Conservation (phyloP, 257 asterid species). For the Rhazya stricta region DNA sequence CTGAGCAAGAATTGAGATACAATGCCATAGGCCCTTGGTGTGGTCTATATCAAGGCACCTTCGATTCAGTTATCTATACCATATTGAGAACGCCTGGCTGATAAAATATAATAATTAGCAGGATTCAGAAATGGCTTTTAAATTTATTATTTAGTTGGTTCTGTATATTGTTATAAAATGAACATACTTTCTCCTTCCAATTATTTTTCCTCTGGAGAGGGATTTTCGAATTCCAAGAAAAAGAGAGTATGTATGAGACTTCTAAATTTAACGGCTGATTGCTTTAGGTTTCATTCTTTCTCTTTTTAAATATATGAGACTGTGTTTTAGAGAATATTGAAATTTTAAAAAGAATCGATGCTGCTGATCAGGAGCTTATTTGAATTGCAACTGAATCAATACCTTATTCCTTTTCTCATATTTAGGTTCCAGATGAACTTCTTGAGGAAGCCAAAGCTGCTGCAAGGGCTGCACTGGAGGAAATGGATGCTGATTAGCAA, state of each 20-base stretch:
- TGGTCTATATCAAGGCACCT: neutral
- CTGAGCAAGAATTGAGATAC: neutral
- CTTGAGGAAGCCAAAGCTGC: slow-evolving; percentile 86
- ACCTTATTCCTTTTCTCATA: neutral
- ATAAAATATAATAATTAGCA: no score
- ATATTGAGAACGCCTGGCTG: neutral
- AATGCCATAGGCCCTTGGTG: neutral
- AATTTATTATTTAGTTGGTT: no score
- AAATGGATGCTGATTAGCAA: slow-evolving; percentile 86
- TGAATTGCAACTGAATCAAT: neutral
- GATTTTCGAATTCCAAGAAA: no score
- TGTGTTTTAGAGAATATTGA: no score
- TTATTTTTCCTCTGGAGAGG: neutral
- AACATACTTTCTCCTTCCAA: neutral
- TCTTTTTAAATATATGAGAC: no score
- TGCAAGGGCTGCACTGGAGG: slow-evolving; percentile 95
- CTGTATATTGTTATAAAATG: no score
- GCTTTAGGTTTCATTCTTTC: no score
- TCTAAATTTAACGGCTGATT: no score
- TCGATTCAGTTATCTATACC: no score
- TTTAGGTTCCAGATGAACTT: slow-evolving; percentile 73
- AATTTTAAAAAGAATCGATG: neutral
- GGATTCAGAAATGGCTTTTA: no score
- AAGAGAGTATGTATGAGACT: no score
- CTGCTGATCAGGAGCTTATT: neutral